Conservation (phyloP, 1,139 yeast genomes). For the Taphrina wiesneri region DNA sequence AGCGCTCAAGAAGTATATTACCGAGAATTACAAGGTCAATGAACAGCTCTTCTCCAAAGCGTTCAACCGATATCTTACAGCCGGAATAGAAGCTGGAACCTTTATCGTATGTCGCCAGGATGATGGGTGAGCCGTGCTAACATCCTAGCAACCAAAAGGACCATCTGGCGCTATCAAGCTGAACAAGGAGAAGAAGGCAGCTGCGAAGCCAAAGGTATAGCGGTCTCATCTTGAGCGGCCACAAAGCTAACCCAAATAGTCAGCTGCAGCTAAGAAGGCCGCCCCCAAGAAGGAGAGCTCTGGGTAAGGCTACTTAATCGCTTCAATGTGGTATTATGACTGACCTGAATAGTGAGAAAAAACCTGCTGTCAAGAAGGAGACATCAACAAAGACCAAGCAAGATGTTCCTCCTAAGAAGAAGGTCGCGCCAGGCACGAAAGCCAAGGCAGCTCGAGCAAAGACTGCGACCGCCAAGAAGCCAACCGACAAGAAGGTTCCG, state of each 20-base stretch:
- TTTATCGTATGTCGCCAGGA: constrained; percentile 64
- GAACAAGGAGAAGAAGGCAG: constrained; percentile 52
- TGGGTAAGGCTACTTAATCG: not conserved
- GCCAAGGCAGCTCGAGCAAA: constrained; percentile 28
- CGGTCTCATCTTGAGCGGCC: not conserved
- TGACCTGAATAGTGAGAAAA: constrained; percentile 38
- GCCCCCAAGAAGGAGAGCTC: constrained; percentile 41
- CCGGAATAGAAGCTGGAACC: constrained; percentile 75
- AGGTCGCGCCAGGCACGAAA: constrained; percentile 30
- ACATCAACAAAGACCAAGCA: constrained; percentile 28
- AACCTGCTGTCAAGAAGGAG: constrained; percentile 42
- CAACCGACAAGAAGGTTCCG: constrained; percentile 21
- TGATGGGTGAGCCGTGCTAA: not conserved
- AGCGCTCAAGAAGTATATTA: constrained; percentile 72
- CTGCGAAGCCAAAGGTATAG: not conserved
- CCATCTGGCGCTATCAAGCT: constrained; percentile 71
- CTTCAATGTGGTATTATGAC: not conserved
- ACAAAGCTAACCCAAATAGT: constrained; percentile 38
- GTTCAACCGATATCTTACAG: constrained; percentile 76
- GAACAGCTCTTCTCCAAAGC: constrained; percentile 69
- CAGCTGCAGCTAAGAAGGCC: constrained; percentile 43
- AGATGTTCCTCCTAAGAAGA: constrained; percentile 33
- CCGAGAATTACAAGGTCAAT: constrained; percentile 59
- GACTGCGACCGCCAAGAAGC: constrained; percentile 4
- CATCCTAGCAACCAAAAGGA: constrained; percentile 21